Evolutionary conservation across 23 red algal genomes (phyloP).

Genomic region (Chondrus crispus): DNA sequence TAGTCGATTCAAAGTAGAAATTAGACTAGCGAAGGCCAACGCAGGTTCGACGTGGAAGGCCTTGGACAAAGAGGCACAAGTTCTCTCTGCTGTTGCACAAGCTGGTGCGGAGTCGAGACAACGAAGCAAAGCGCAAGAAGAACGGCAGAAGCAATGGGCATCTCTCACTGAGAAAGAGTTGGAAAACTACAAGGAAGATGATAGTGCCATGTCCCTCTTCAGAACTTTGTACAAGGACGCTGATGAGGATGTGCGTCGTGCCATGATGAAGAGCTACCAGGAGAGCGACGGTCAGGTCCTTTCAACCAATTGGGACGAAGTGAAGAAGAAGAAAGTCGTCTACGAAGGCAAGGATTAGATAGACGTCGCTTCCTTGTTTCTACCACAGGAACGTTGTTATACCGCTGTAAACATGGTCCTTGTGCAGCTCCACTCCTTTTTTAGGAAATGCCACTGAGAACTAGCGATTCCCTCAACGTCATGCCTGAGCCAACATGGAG

Average conservation of each 20-base stretch:
- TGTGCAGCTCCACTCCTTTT: too few species aligned
- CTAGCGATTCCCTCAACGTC: too few species aligned
- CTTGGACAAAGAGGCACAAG: constrained; percentile 32
- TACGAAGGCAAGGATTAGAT: constrained; percentile 71
- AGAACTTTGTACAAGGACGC: constrained; percentile 77
- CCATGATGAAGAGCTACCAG: constrained; percentile 84
- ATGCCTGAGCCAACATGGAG: too few species aligned
- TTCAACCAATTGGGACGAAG: constrained; percentile 84
- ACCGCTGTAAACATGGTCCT: too few species aligned
- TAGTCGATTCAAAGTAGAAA: constrained; percentile 70
- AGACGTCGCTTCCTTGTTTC: too few species aligned
- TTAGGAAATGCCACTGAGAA: too few species aligned
- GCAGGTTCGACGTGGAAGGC: constrained; percentile 57
- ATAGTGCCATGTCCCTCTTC: constrained; percentile 75
- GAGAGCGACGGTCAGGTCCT: constrained; percentile 82
- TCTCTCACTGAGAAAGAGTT: constrained; percentile 37
- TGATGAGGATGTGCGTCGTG: constrained; percentile 81
- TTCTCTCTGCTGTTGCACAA: constrained; percentile 17
- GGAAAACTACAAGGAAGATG: constrained; percentile 66
- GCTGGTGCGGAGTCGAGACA: constrained; percentile 30
- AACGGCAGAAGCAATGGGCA: constrained; percentile 20
- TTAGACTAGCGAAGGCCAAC: constrained; percentile 53
- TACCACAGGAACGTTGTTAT: too few species aligned
- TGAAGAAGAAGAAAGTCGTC: constrained; percentile 53
- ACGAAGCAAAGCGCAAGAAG: constrained; percentile 23